A percentile compares a stretch with the other conserved stretches of the same genome.
Conservation (phyloP, 495 filamentous ascomycete genomes). For the Penicillium psychrofluorescens region DNA sequence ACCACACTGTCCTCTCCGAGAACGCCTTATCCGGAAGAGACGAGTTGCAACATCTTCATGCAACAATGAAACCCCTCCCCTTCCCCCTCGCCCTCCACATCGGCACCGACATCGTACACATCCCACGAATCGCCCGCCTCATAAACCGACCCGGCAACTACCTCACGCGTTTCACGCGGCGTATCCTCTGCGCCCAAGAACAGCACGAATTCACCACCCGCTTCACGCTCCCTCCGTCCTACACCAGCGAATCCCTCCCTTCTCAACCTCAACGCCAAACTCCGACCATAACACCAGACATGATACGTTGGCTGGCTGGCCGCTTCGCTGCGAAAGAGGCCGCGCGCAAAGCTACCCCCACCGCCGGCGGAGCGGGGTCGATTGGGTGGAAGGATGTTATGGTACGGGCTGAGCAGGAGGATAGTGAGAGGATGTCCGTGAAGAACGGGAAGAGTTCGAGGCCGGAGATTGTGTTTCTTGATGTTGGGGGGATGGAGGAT, state of each 20-base stretch:
- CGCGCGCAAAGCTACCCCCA: conserved; percentile 38
- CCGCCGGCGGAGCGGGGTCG: conserved; percentile 23
- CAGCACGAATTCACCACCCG: conserved; percentile 32
- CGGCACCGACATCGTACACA: conserved; percentile 48
- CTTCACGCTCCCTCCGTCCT: conserved; percentile 18
- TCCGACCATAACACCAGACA: conserved; percentile 24
- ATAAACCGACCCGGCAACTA: conserved; percentile 30
- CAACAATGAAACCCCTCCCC: conserved; percentile 22
- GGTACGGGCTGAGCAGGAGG: conserved; percentile 24
- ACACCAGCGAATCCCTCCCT: not conserved
- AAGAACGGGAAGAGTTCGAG: conserved; percentile 15
- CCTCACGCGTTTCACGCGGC: conserved; percentile 42
- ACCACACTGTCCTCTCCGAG: not conserved
- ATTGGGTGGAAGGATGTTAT: conserved; percentile 35
- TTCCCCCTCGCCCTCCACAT: conserved; percentile 39
- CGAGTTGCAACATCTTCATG: too few species aligned
- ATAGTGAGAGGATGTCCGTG: not conserved
- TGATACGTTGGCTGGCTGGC: conserved; percentile 40
- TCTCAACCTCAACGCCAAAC: not conserved
- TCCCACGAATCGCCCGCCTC: conserved; percentile 42
- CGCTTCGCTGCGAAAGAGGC: conserved; percentile 45
- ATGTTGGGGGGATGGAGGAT: conserved; percentile 7
- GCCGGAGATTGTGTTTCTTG: conserved; percentile 36
- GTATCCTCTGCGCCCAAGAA: conserved; percentile 42
- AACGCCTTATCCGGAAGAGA: too few species aligned